Evolutionary conservation across 257 asterid genomes (phyloP).

Genomic region (Salvia rosmarinus): DNA sequence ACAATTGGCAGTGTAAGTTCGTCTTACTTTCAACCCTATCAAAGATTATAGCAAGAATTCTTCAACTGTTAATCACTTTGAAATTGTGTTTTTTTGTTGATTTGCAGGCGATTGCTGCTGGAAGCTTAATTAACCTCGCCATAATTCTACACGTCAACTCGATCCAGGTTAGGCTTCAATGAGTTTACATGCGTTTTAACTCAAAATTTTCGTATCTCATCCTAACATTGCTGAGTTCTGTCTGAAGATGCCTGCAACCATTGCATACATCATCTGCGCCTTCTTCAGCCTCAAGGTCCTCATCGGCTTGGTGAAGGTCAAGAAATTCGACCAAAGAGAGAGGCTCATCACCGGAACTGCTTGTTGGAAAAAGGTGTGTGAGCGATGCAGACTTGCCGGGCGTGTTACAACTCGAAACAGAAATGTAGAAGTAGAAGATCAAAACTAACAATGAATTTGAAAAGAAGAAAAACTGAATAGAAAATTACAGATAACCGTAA

Average conservation of each 20-base stretch:
- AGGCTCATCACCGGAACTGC: conserved; percentile 49
- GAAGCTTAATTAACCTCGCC: conserved; percentile 95
- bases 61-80: not conserved
- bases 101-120: conserved; percentile 93
- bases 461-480: no score
- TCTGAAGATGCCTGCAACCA: conserved; percentile 73
- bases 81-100: not conserved
- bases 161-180: conserved; percentile 55
- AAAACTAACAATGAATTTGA: no score
- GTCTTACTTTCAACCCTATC: not conserved
- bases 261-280: conserved; percentile 61
- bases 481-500: no score
- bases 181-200: not conserved
- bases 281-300: conserved; percentile 82
- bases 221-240: conserved; percentile 27
- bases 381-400: no score
- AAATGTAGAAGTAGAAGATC: no score
- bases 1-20: conserved; percentile 79
- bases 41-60: not conserved
- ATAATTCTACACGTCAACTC: conserved; percentile 75
- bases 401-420: no score
- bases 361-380: no score
- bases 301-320: conserved; percentile 71
- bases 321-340: conserved; percentile 70
- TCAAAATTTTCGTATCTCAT: not conserved